A percentile compares a stretch with the other conserved stretches of the same genome.
These are phyloP conservation scores for Jamesozyma rosinii DNA, from an alignment of 805 yeast species.

Conservation along the genomic window DNA sequence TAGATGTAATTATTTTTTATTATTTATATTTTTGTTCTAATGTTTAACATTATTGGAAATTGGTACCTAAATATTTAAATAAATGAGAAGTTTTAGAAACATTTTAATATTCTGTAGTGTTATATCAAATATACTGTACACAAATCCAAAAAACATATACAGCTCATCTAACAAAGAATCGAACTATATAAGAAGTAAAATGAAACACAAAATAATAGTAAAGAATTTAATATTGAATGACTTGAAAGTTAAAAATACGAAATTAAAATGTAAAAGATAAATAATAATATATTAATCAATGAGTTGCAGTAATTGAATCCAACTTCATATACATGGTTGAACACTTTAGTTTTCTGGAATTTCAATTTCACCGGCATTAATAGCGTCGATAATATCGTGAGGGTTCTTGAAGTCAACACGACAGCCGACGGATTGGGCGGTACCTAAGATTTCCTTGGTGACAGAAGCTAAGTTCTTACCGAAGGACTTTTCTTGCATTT, in stretches of 20 bases:
- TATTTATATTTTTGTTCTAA: too few species aligned
- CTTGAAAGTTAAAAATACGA: conserved; percentile 3
- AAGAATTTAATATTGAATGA: conserved; percentile 1
- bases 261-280: conserved; percentile 4
- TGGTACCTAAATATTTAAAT: background rate
- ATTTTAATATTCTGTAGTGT: background rate
- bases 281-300: conserved; percentile 4
- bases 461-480: conserved; percentile 96
- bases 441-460: conserved; percentile 97
- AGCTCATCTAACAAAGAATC: background rate
- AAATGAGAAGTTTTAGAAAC: background rate
- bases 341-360: conserved; percentile 33
- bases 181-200: background rate
- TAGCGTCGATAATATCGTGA: conserved; percentile 96
- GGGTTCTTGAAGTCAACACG: conserved; percentile 99
- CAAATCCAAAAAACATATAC: background rate
- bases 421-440: conserved; percentile 99
- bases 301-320: background rate
- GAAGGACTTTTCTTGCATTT: conserved; percentile 94
- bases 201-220: conserved; percentile 1
- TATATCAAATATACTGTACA: background rate
- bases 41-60: too few species aligned
- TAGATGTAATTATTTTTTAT: too few species aligned
- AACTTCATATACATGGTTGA: conserved; percentile 6
- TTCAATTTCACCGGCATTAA: conserved; percentile 96